phyloP scores from a whole-genome alignment of 2,329 filamentous ascomycete genomes.

The Exophiala bonariae region DNA sequence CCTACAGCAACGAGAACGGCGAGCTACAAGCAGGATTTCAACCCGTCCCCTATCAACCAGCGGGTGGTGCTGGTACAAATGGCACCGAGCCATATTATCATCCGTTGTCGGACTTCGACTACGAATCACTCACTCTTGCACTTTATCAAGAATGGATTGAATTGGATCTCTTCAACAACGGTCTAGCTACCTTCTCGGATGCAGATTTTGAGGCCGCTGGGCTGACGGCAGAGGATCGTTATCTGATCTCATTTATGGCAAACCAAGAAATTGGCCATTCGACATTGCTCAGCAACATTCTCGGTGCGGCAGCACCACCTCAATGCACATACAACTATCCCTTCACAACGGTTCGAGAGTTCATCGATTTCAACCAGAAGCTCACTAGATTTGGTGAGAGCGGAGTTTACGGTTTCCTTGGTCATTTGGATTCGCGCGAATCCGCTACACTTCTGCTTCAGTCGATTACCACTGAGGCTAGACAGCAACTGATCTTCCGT shows the following conservation, averaged over 20 bases:
- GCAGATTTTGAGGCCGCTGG: constrained; percentile 70
- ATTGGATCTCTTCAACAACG: constrained; percentile 78
- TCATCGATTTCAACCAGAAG: constrained; percentile 81
- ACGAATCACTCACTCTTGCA: constrained; percentile 71
- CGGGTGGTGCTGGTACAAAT: constrained; percentile 74
- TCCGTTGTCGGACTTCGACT: constrained; percentile 80
- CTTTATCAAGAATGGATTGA: constrained; percentile 85
- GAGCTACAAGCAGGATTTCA: constrained; percentile 61
- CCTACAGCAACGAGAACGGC: constrained; percentile 71
- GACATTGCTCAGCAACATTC: constrained; percentile 74
- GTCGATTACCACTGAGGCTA: constrained; percentile 74
- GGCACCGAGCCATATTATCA: constrained; percentile 56
- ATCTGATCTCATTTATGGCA: constrained; percentile 73
- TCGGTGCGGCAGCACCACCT: constrained; percentile 67
- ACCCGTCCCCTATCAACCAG: constrained; percentile 71
- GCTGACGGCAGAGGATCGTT: constrained; percentile 67
- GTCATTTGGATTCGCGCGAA: constrained; percentile 74
- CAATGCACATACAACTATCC: constrained; percentile 85
- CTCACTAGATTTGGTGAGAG: constrained; percentile 79
- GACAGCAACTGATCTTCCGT: constrained; percentile 81
- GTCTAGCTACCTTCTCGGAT: constrained; percentile 66
- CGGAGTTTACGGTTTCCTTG: constrained; percentile 77
- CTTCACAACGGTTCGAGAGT: constrained; percentile 71
- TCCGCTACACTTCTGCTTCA: constrained; percentile 72
- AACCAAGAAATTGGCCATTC: constrained; percentile 77